Conservation (phyloP, 495 filamentous ascomycete genomes). For the Schizothecium vesticola region DNA sequence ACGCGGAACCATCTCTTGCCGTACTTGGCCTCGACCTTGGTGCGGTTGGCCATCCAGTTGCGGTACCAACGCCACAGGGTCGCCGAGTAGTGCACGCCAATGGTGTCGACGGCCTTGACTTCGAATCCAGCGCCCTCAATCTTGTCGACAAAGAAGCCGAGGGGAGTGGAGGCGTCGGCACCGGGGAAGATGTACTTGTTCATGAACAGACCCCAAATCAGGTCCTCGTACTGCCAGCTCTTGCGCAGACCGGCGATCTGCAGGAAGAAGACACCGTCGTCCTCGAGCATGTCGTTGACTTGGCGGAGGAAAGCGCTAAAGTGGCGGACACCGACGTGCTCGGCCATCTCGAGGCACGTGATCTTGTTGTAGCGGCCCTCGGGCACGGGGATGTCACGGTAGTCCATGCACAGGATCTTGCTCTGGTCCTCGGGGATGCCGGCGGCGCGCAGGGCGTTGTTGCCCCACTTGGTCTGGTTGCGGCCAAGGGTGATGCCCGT, state of each 20-base stretch:
- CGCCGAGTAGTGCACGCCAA: slow-evolving; percentile 95
- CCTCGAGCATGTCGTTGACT: slow-evolving; percentile 78
- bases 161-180: slow-evolving; percentile 77
- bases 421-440: slow-evolving; percentile 66
- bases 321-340: slow-evolving; percentile 80
- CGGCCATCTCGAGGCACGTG: slow-evolving; percentile 84
- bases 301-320: slow-evolving; percentile 64
- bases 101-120: slow-evolving; percentile 72
- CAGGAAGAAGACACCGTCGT: slow-evolving; percentile 78
- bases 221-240: slow-evolving; percentile 83
- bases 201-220: slow-evolving; percentile 86
- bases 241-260: slow-evolving; percentile 80
- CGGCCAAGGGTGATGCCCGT: slow-evolving; percentile 77
- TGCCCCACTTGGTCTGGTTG: slow-evolving; percentile 83
- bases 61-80: slow-evolving; percentile 98
- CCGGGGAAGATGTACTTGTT: slow-evolving; percentile 91
- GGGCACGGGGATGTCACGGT: slow-evolving; percentile 72
- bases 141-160: slow-evolving; percentile 63
- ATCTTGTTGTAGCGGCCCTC: slow-evolving; percentile 74
- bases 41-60: slow-evolving; percentile 95
- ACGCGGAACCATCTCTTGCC: slow-evolving; percentile 94
- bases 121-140: slow-evolving; percentile 75
- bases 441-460: slow-evolving; percentile 62
- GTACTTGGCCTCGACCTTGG: slow-evolving; percentile 94
- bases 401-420: slow-evolving; percentile 75